Base-by-base conservation (phyloP, 1,284 basidiomycete genomes). In the Ustilago sp. region DNA sequence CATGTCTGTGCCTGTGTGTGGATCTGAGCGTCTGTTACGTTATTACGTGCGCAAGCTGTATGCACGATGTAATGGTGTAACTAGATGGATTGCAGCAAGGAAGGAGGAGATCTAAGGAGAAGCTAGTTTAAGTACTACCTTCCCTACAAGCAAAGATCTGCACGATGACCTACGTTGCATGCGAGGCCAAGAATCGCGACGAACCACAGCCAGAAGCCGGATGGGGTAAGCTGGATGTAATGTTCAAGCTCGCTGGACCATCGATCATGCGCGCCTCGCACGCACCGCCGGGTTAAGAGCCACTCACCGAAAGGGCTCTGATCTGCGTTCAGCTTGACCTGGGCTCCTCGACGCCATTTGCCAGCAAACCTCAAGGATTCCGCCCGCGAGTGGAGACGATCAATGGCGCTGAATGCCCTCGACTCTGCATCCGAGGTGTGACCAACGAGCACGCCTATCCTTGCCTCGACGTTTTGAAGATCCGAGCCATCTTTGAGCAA, bases 121-220 rank as follows among this genome's bases (percentile, higher is more conserved):
- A 0, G 23, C 23, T 28, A 28, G 23, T 28, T 28, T 3, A 28
- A 28, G 23, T 28, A 3, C 3, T 3, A 28, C 0, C 23, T 28
- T 28, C 3, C 3, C 3, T 3, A 28, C 23, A 28, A 3, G 3
- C 23, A 28, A 28, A 28, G 3, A 28, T 28, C 23, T 28, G 23
- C 23, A 28, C 23, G 23, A 28, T 28, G 68, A 65, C 62, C 2
- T 65, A 57, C 23, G 19, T 70, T 31, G 63, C 39, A 12, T 70
- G 68, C 63, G 50, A 63, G 19, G 60, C 61, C 5, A 70, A 70
- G 54, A 45, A 56, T 19, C 56, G 28, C 17, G n/a, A 8, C 5
- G n/a, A 45, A 2, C 19, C 64, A 8, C 61, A 63, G 1, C 34
- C 35, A 8, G 13, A 28, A 1, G 15, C 28, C 23, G 2, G 23